Evolutionary conservation across 2,329 filamentous ascomycete species (phyloP).

Genomic region (Penicillium corylophilum): DNA sequence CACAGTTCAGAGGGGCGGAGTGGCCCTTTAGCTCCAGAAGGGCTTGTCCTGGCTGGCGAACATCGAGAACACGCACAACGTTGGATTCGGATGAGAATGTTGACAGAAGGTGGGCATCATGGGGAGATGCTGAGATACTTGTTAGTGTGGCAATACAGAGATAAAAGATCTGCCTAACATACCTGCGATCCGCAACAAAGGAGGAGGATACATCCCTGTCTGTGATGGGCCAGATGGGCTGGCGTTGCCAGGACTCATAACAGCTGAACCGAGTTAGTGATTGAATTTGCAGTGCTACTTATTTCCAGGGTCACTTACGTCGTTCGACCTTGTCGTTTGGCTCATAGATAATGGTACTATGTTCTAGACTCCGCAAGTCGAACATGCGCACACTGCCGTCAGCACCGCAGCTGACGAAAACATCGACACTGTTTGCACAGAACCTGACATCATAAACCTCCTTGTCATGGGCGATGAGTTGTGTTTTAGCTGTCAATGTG

Average conservation of each 20-base stretch:
- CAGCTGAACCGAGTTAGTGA: conserved; percentile 26
- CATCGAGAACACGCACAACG: conserved; percentile 90
- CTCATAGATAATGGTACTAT: conserved; percentile 99
- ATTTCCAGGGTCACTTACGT: conserved; percentile 51
- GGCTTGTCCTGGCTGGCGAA: conserved; percentile 92
- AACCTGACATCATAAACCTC: conserved; percentile 98
- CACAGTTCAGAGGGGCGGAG: conserved; percentile 78
- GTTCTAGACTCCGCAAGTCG: conserved; percentile 90
- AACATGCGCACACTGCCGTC: conserved; percentile 99
- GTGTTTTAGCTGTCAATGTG: conserved; percentile 94
- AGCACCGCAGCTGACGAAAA: conserved; percentile 96
- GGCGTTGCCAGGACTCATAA: conserved; percentile 54
- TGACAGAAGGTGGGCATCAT: conserved; percentile 92
- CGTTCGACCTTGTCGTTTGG: conserved; percentile 78
- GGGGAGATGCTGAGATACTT: conserved; percentile 68
- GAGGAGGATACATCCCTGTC: conserved; percentile 57
- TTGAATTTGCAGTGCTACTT: neutral
- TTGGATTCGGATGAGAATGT: conserved; percentile 94
- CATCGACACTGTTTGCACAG: conserved; percentile 96
- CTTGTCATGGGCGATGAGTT: conserved; percentile 97
- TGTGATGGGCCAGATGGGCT: conserved; percentile 71
- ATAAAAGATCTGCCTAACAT: conserved; percentile 14
- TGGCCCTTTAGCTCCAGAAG: conserved; percentile 91
- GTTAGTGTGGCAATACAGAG: neutral
- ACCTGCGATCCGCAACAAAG: conserved; percentile 46